Percentiles rank a stretch among this genome's conserved stretches.
These are phyloP conservation scores for Tylopilus sp. DNA, from an alignment of 1,284 basidiomycete species.

Conservation along the genomic window DNA sequence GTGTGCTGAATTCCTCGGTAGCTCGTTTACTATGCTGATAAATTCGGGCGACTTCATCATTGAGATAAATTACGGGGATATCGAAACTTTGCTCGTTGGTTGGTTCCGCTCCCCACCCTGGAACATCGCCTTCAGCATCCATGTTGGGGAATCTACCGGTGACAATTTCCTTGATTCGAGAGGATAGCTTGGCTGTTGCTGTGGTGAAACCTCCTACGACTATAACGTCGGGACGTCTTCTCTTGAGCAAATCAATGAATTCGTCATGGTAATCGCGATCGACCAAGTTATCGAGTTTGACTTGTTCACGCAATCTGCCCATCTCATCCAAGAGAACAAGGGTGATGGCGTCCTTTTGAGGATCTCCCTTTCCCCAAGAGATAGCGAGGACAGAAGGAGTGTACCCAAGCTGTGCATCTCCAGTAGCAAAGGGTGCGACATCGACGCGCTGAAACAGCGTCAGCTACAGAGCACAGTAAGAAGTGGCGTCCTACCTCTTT, in stretches of 20 bases:
- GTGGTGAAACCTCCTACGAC: constrained; percentile 88
- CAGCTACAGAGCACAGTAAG: constrained; percentile 13
- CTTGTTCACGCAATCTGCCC: constrained; percentile 85
- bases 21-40: constrained; percentile 92
- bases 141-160: constrained; percentile 22
- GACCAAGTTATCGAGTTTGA: constrained; percentile 83
- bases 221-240: constrained; percentile 84
- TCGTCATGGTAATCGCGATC: constrained; percentile 66
- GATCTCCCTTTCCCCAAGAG: constrained; percentile 94
- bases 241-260: constrained; percentile 79
- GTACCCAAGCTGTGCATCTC: constrained; percentile 64
- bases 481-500: constrained; percentile 55
- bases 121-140: constrained; percentile 27
- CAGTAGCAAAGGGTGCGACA: constrained; percentile 68
- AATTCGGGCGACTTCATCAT: constrained; percentile 91
- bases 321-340: constrained; percentile 85
- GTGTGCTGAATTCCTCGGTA: constrained; percentile 78
- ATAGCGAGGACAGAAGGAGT: constrained; percentile 85
- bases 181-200: constrained; percentile 72
- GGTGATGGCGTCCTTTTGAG: constrained; percentile 84
- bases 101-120: constrained; percentile 35
- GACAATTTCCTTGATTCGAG: constrained; percentile 58
- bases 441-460: constrained; percentile 55
- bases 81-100: constrained; percentile 45
- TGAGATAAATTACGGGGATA: constrained; percentile 79